Conservation (phyloP, 1,139 yeast genomes). For the Geotrichum cucujoidarum region DNA sequence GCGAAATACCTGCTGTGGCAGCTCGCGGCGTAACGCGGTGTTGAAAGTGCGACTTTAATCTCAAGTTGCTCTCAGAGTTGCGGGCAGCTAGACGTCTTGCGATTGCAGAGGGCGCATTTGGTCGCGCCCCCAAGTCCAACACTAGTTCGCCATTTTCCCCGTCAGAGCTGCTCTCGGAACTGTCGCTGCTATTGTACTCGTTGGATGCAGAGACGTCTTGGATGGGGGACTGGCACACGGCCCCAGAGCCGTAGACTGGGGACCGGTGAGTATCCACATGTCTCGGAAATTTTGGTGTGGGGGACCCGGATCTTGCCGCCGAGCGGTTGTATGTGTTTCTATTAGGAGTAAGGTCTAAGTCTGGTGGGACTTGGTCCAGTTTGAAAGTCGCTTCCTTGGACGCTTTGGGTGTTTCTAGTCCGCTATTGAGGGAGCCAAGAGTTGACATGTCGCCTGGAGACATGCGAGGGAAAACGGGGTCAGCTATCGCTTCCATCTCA, state of each 20-base stretch:
- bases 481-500: background rate
- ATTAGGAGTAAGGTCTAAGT: background rate
- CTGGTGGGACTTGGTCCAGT: background rate
- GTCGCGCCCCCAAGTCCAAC: conserved; percentile 7
- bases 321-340: background rate
- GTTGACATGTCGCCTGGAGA: background rate
- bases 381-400: background rate
- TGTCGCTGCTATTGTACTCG: background rate
- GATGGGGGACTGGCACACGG: background rate
- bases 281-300: background rate
- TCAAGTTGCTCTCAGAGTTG: conserved; percentile 10
- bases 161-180: background rate
- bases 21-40: background rate
- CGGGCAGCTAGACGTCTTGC: conserved; percentile 5
- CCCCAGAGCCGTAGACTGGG: background rate
- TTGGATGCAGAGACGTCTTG: background rate
- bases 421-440: background rate
- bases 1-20: background rate
- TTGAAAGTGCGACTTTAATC: background rate
- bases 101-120: background rate
- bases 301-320: background rate
- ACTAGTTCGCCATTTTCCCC: conserved; percentile 5
- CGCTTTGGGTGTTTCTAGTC: conserved; percentile 5
- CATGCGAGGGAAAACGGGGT: background rate
- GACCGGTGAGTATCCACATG: background rate